Evolutionary conservation across 2,329 filamentous ascomycete species (phyloP), one percentile per base, ranked within the genome.

Genomic region (Chalaropsis thielavioides): DNA sequence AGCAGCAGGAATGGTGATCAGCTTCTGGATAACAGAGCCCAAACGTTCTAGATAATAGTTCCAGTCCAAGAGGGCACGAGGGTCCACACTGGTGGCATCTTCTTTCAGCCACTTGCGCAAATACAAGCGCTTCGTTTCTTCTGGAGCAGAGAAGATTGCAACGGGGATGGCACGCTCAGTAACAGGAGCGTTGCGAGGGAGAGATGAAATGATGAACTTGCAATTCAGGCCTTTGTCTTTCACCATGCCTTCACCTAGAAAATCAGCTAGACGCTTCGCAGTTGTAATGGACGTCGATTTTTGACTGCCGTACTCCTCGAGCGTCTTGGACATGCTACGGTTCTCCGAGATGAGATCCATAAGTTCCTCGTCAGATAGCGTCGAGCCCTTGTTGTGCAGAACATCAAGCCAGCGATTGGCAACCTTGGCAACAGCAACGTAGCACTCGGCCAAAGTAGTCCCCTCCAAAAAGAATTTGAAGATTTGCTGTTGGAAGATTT

Each of bases 311-410:
- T 99, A 99, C 75, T 99, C 95, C 69, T 96, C 92, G 1, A 99
- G 79, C 0, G 94, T 95, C 76, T 99, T 99, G 19, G 86, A 83
- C 94, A 99, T 99, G 77, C 85, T 97, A 77, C 95, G 87, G 77
- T 99, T 99, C 75, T 99, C 94, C 61, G 91, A 96, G 84, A 99
- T 99, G n/a, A 99, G 86, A 71, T 99, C 92, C 75, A 99, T 97
- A 49, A 99, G 82, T 73, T 99, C 94, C 73, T 97, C 92, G 70
- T 99, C 92, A 0, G 92, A 92, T 15, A 99, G 79, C 0, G 92
- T 97, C 2, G 87, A 82, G 17, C 95, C 94, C 69, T 90, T 92
- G 71, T 84, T 89, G 72, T 97, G 84, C 40, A 99, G 78, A 2
- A 99, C 94, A 74, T 99, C 95, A 3, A 99, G 80, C 94, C 94